These are phyloP conservation scores for Yamadazyma phyllophila DNA, from an alignment of 805 yeast species.

Conservation along the genomic window DNA sequence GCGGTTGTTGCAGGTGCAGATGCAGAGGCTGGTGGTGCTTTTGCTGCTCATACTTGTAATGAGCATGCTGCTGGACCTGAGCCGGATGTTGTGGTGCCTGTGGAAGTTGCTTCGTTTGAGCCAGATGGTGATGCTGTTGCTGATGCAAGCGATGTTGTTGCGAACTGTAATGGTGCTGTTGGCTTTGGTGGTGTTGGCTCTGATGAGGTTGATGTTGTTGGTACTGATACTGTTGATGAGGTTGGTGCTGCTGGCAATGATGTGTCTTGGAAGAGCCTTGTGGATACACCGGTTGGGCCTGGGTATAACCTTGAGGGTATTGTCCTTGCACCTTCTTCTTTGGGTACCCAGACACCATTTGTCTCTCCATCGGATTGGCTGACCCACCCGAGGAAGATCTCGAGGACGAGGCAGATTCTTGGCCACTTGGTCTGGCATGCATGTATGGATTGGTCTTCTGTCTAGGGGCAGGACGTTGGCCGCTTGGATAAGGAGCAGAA, in stretches of 20 bases:
- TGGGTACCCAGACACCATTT: neutral
- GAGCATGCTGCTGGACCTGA: neutral
- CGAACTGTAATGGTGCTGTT: neutral
- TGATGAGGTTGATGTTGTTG: neutral
- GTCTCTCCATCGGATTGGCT: constrained; percentile 2
- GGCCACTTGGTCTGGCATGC: neutral
- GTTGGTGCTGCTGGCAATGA: neutral
- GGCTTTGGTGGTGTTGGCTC: neutral
- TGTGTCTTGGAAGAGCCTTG: neutral
- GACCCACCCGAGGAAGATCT: constrained; percentile 14
- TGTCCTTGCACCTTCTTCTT: neutral
- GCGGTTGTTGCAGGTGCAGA: neutral
- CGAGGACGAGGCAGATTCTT: constrained; percentile 1
- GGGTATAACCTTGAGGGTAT: constrained; percentile 2
- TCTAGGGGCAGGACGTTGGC: neutral
- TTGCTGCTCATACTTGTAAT: neutral
- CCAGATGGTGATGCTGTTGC: too few species aligned
- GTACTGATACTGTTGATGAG: constrained; percentile 1
- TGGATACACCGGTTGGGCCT: neutral
- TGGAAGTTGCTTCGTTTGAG: neutral
- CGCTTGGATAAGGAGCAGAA: neutral
- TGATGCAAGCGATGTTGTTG: too few species aligned
- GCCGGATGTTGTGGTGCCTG: neutral
- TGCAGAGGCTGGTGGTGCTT: neutral
- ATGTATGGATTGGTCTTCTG: neutral